A percentile compares a stretch with the other conserved stretches of the same genome.
Conservation (phyloP, 345 rosid genomes). For the Moricandia moricandioides region DNA sequence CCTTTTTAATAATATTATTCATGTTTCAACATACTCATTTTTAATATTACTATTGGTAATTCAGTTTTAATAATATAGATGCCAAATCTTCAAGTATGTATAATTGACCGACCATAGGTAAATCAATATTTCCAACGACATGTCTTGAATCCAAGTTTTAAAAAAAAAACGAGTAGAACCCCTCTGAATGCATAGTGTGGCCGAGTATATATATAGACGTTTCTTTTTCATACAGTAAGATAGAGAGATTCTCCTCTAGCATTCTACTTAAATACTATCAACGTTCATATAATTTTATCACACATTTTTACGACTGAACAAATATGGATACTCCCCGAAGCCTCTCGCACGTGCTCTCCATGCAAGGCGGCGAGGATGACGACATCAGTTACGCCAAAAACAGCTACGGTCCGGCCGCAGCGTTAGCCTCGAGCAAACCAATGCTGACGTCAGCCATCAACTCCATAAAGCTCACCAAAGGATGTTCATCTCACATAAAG, state of each 20-base stretch:
- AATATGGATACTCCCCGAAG: constrained; percentile 30
- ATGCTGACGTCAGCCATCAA: constrained; percentile 43
- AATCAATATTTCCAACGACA: no score
- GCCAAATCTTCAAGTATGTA: no score
- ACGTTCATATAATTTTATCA: constrained; percentile 1
- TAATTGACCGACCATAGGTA: no score
- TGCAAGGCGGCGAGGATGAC: constrained; percentile 61
- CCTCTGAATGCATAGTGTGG: background rate
- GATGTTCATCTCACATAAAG: constrained; percentile 21
- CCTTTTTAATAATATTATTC: no score
- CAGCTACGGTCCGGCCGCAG: constrained; percentile 46
- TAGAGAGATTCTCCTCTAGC: background rate
- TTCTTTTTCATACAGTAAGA: background rate
- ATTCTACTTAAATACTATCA: background rate
- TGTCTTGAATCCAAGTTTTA: no score
- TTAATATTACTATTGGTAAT: no score
- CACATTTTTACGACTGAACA: background rate
- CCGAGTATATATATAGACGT: background rate
- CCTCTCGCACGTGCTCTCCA: constrained; percentile 46
- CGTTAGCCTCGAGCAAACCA: constrained; percentile 45
- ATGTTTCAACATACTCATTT: no score
- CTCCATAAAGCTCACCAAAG: constrained; percentile 38
- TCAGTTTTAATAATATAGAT: no score
- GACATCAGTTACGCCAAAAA: constrained; percentile 52
- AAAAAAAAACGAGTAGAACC: background rate